These are phyloP conservation scores for Solanum pimpinellifolium DNA, from an alignment of 257 asterid species.

Conservation along the genomic window DNA sequence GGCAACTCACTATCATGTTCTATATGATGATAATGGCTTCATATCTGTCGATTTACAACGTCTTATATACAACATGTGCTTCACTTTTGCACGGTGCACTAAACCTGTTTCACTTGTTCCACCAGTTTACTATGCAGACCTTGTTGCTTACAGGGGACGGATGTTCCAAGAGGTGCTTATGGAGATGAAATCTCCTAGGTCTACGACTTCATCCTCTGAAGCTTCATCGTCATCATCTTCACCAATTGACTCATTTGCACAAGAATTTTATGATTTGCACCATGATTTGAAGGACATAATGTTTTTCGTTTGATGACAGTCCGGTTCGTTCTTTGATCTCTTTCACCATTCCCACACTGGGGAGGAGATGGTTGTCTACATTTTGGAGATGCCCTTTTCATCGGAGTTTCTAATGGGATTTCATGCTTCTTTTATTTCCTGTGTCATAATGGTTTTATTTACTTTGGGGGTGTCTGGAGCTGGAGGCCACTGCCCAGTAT, in stretches of 20 bases:
- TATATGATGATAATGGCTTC: slow-evolving; percentile 51
- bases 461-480: neutral
- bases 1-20: slow-evolving; percentile 60
- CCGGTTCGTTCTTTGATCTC: neutral
- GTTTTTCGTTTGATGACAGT: slow-evolving; percentile 36
- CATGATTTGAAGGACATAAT: slow-evolving; percentile 28
- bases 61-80: slow-evolving; percentile 61
- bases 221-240: neutral
- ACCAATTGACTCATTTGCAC: slow-evolving; percentile 18
- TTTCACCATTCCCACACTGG: neutral
- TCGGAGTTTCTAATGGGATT: slow-evolving; percentile 19
- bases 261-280: slow-evolving; percentile 26
- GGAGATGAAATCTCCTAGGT: slow-evolving; percentile 10
- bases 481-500: neutral
- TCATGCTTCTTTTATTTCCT: neutral
- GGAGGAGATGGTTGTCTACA: neutral
- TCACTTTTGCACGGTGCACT: slow-evolving; percentile 59
- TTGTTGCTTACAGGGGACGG: slow-evolving; percentile 68
- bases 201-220: neutral
- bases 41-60: slow-evolving; percentile 40
- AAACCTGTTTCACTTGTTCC: slow-evolving; percentile 71
- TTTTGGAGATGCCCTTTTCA: neutral
- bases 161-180: slow-evolving; percentile 38
- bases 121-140: slow-evolving; percentile 68
- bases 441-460: neutral